Base-by-base conservation (phyloP, 805 yeast genomes). In the Cyberlindnera petersonii region DNA sequence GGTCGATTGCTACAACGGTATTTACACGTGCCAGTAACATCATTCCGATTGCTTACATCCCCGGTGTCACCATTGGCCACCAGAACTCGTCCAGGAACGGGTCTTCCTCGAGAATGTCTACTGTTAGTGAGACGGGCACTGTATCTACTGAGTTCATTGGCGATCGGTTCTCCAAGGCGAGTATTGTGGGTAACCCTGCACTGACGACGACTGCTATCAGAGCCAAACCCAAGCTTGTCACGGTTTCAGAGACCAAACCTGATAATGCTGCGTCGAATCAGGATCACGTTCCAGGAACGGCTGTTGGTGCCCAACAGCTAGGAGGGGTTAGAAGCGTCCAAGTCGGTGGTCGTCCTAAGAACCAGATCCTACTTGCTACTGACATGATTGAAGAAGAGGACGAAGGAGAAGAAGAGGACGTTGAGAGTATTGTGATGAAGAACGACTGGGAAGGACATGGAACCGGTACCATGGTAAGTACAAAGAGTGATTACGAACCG, bases 1-100 rank as follows among this genome's bases (percentile, higher is more conserved):
- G 49, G 11, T 51, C 64, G 32, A 47, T 67, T 23, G 83, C 89
- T 8, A 74, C 84, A 22, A 75, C 88, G 6, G 75, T 81, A 11
- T 69, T 81, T 33, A 81, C 93, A 9, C 77, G 82, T 51, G 94
- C 94, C 4, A 84, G 95, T 11, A 88, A 89, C 60, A 79, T 89
- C 47, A 73, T 89, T 44, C 96, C 96, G 15, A 82, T 91, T 41
- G 95, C 95, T 3, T 89, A 88, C 57, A 86, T 89, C 43, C 98
- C 97, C 0, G 97, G 97, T 26, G 96, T 88, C 31, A 85, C 88
- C 5, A 76, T 78, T 17, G 67, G 82, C 19, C 71, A 45, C 9
- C 39, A 29, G 13, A 23, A 26, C 4, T n/a, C 27, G 40, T 14
- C 50, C 2, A 39, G 26, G 10, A 24, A 31, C 10, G 27, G 27